A percentile compares a stretch with the other conserved stretches of the same genome.
These are phyloP conservation scores for Centella asiatica DNA, from an alignment of 129 eudicot genomes.

Conservation along the genomic window DNA sequence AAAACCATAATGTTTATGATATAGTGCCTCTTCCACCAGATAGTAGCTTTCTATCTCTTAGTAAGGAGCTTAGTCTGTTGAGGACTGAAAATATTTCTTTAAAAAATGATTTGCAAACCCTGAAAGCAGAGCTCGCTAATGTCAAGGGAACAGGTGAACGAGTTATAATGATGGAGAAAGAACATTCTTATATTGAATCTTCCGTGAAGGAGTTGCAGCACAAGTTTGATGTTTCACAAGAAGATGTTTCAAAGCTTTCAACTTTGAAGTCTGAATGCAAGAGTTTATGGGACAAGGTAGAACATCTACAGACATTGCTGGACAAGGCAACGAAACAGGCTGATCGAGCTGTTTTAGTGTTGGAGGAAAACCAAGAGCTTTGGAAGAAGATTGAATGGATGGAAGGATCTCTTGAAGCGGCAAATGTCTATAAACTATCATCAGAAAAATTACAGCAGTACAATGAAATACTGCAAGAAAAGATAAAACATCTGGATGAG, in stretches of 20 bases:
- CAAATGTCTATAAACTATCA: conserved; percentile 55
- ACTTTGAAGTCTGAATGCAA: conserved; percentile 63
- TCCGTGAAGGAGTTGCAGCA: conserved; percentile 65
- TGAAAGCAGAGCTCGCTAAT: conserved; percentile 54
- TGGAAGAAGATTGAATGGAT: conserved; percentile 73
- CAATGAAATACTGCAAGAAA: conserved; percentile 78
- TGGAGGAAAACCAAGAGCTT: conserved; percentile 87
- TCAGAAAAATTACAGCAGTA: conserved; percentile 68
- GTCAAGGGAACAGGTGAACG: conserved; percentile 67
- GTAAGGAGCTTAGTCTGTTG: conserved; percentile 54
- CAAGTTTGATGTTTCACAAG: conserved; percentile 56
- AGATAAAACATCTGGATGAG: conserved; percentile 73
- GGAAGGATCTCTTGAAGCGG: conserved; percentile 79
- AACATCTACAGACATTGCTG: conserved; percentile 59
- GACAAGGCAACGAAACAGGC: conserved; percentile 84
- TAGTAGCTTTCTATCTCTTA: conserved; percentile 26
- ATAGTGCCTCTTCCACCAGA: conserved; percentile 27
- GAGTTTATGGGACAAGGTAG: conserved; percentile 71
- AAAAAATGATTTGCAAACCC: conserved; percentile 53
- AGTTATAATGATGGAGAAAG: conserved; percentile 59
- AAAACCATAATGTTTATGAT: conserved; percentile 15
- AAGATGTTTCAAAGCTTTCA: conserved; percentile 60
- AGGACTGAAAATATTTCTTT: conserved; percentile 62
- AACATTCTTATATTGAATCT: conserved; percentile 43
- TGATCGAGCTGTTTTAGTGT: conserved; percentile 67